Percentiles rank a stretch among this genome's conserved stretches.
These are phyloP conservation scores for Bolboschoenus planiculmis DNA, from an alignment of 176 grass and related monocot species.

Conservation along the genomic window DNA sequence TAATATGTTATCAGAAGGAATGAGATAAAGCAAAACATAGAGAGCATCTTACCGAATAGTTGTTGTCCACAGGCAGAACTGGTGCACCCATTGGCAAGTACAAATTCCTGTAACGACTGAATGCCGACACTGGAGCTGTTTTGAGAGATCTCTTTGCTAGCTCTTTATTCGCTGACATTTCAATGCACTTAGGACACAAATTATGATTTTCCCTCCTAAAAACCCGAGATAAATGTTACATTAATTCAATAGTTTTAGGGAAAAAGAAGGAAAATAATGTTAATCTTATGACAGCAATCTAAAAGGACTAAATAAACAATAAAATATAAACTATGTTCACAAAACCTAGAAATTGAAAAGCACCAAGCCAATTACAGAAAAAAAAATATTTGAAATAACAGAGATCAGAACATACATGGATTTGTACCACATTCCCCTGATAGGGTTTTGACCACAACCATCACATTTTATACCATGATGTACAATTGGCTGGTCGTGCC, in stretches of 20 bases:
- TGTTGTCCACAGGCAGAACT: neutral
- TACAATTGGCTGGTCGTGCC: neutral
- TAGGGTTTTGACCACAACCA: neutral
- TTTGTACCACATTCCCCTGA: neutral
- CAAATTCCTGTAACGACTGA: neutral
- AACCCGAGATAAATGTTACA: too few relatives aligned
- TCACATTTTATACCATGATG: neutral
- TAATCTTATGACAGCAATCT: too few relatives aligned
- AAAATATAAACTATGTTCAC: too few relatives aligned
- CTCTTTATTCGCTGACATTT: neutral
- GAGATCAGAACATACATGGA: neutral
- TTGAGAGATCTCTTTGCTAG: neutral
- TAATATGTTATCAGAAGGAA: too few relatives aligned
- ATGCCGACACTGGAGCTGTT: neutral
- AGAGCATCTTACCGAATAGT: too few relatives aligned
- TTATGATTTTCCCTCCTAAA: too few relatives aligned
- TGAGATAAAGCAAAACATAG: too few relatives aligned
- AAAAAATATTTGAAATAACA: neutral
- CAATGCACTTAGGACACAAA: too few relatives aligned
- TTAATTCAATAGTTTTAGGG: too few relatives aligned
- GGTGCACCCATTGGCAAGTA: neutral
- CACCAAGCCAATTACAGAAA: neutral
- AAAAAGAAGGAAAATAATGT: too few relatives aligned
- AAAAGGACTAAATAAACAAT: too few relatives aligned
- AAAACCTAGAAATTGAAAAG: neutral